Conservation (phyloP, 345 rosid genomes). For the Gynandropsis gynandra region DNA sequence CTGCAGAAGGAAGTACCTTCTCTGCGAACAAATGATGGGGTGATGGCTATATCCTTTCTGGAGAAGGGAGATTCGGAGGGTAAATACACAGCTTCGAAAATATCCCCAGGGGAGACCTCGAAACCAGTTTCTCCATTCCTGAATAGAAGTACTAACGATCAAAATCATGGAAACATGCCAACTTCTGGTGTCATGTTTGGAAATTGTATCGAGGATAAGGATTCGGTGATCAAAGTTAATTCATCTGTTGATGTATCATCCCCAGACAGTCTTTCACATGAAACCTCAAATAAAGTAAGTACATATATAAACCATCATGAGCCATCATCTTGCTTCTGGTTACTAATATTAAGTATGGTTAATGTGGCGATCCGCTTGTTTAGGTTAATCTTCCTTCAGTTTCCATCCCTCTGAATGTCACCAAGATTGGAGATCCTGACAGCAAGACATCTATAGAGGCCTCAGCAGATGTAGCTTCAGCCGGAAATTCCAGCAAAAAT, state of each 20-base stretch:
- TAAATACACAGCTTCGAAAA: background rate
- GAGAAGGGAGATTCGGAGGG: slow-evolving; percentile 24
- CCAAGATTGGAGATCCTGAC: too few species aligned
- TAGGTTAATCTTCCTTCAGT: too few species aligned
- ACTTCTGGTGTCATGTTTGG: slow-evolving; percentile 20
- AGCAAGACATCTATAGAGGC: too few species aligned
- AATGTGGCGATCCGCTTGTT: background rate
- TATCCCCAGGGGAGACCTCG: background rate
- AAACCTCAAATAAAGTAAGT: slow-evolving; percentile 36
- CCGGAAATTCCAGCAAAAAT: too few species aligned
- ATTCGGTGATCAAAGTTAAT: slow-evolving; percentile 14
- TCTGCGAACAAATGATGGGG: slow-evolving; percentile 21
- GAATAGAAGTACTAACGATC: slow-evolving; percentile 16
- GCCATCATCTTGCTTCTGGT: slow-evolving; percentile 8
- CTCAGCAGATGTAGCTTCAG: too few species aligned
- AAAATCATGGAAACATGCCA: slow-evolving; percentile 20
- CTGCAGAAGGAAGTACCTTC: slow-evolving; percentile 26
- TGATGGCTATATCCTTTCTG: slow-evolving; percentile 15
- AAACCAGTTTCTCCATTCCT: background rate
- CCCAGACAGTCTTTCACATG: too few species aligned
- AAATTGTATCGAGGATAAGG: slow-evolving; percentile 18
- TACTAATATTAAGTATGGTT: slow-evolving; percentile 14
- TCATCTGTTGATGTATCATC: slow-evolving; percentile 9
- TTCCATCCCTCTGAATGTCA: too few species aligned
- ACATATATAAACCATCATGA: background rate